These are phyloP conservation scores for Phytopythium kandeliae DNA, from an alignment of 352 stramenopile species.

Conservation along the genomic window DNA sequence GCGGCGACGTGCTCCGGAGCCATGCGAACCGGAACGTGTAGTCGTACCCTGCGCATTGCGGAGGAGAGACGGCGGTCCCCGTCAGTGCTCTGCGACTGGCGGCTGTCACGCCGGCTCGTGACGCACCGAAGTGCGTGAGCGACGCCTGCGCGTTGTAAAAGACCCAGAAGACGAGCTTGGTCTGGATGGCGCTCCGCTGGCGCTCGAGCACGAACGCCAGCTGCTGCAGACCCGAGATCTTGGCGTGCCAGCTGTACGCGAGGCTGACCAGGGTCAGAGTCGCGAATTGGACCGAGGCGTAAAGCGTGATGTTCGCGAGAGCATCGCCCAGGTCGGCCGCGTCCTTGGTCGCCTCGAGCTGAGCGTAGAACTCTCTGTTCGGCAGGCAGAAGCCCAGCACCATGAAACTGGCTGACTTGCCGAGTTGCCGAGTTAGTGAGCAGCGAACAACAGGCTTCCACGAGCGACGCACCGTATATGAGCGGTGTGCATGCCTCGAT, in stretches of 20 bases:
- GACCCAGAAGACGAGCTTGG: constrained; percentile 4
- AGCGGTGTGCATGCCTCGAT: constrained; percentile 30
- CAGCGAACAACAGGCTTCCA: too few species aligned
- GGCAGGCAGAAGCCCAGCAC: neutral
- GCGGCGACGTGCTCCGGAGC: neutral
- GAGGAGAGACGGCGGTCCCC: too few species aligned
- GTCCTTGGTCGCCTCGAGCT: neutral
- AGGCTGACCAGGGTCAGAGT: neutral
- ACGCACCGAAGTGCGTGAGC: constrained; percentile 4
- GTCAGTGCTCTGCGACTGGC: too few species aligned
- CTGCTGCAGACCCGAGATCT: neutral
- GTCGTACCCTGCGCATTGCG: neutral
- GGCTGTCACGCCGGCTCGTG: too few species aligned
- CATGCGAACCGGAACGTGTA: neutral
- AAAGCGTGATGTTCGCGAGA: neutral
- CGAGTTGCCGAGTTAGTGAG: neutral
- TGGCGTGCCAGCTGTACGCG: neutral
- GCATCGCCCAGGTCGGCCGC: neutral
- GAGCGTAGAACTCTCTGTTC: neutral
- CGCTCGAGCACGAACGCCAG: constrained; percentile 7
- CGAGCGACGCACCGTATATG: constrained; percentile 39
- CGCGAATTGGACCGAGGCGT: neutral
- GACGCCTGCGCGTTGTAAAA: neutral
- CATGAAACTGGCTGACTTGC: neutral
- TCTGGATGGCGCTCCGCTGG: constrained; percentile 1